Percentiles rank a stretch among this genome's conserved stretches.
Evolutionary conservation across 2,329 filamentous ascomycete genomes (phyloP).

Genomic region (Aspergillus sp.): DNA sequence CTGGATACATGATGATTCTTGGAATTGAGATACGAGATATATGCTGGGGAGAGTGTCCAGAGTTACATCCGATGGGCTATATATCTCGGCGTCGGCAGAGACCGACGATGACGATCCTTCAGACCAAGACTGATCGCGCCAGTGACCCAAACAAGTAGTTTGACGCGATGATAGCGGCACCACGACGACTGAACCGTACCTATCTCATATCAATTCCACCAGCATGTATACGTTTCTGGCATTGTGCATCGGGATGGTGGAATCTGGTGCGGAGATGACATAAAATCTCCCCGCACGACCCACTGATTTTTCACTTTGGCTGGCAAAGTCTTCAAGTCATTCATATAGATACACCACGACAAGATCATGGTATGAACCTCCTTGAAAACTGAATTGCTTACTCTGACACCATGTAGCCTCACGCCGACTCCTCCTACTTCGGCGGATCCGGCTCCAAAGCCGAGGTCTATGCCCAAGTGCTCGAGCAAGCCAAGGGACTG

Average conservation of each 20-base stretch:
- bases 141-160: too few relatives aligned
- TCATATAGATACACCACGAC: background rate
- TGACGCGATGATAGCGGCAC: too few relatives aligned
- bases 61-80: background rate
- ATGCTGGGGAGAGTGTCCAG: too few relatives aligned
- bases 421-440: constrained; percentile 50
- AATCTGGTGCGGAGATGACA: background rate
- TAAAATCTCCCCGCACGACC: constrained; percentile 5
- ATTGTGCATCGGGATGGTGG: too few relatives aligned
- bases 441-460: constrained; percentile 34
- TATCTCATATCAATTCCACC: too few relatives aligned
- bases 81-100: background rate
- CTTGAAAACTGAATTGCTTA: background rate
- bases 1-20: background rate
- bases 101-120: too few relatives aligned
- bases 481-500: constrained; percentile 39
- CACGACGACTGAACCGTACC: too few relatives aligned
- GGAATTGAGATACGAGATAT: background rate
- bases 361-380: constrained; percentile 8
- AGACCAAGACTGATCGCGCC: too few relatives aligned
- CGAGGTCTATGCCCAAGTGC: constrained; percentile 43
- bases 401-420: constrained; percentile 33
- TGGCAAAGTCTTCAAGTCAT: background rate
- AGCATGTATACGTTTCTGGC: too few relatives aligned
- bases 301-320: constrained; percentile 8